These are phyloP conservation scores for Pseudisothecium myosuroides DNA, from an alignment of 225 moss, liverwort and hornwort species.

Conservation along the genomic window DNA sequence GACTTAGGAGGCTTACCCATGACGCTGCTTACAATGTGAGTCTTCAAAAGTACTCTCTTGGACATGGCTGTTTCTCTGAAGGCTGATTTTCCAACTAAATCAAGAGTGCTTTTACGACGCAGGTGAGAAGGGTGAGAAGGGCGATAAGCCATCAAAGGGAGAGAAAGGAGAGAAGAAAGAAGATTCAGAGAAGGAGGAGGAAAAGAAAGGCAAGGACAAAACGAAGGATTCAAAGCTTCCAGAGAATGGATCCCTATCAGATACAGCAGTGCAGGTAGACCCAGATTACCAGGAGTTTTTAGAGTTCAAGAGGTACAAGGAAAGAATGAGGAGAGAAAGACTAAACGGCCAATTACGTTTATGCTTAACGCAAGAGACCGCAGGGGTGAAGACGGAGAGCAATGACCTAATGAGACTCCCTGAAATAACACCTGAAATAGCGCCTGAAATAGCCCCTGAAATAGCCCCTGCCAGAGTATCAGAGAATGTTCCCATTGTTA, in stretches of 20 bases:
- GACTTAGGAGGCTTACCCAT: background rate
- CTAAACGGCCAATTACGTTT: background rate
- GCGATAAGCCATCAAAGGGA: background rate
- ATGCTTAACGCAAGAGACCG: background rate
- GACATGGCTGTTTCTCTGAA: background rate
- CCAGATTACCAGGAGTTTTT: constrained; percentile 4
- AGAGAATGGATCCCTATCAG: background rate
- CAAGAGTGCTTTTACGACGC: background rate
- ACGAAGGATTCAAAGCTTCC: background rate
- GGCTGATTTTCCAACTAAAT: too few species aligned
- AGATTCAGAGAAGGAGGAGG: background rate
- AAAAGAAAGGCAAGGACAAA: background rate
- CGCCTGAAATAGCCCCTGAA: background rate
- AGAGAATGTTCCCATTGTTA: background rate
- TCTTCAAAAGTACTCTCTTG: background rate
- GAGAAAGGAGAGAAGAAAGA: background rate
- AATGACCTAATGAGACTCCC: background rate
- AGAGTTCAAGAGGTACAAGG: constrained; percentile 9
- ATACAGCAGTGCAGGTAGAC: background rate
- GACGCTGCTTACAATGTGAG: background rate
- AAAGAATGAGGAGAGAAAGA: background rate
- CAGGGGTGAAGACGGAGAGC: background rate
- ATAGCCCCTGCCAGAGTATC: background rate
- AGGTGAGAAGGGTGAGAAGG: background rate
- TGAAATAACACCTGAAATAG: background rate